A percentile compares a stretch with the other conserved stretches of the same genome.
These are phyloP conservation scores for Diaporthe humulicola DNA, from an alignment of 2,329 filamentous ascomycete genomes.

Conservation along the genomic window DNA sequence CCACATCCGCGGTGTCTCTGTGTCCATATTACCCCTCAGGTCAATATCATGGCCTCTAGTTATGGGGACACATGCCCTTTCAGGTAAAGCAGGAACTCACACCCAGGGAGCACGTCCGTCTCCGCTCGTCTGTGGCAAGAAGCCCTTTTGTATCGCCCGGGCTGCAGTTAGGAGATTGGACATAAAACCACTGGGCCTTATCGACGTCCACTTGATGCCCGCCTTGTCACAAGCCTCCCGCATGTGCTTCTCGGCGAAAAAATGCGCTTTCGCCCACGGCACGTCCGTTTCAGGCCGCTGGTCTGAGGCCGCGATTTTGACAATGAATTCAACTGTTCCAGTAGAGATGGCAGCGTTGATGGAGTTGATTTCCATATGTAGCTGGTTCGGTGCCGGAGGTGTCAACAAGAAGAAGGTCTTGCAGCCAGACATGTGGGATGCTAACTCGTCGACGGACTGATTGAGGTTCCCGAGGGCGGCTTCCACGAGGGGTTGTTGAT, in stretches of 20 bases:
- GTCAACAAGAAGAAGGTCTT: slow-evolving; percentile 30
- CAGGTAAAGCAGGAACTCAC: slow-evolving; percentile 8
- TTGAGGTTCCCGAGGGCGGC: slow-evolving; percentile 27
- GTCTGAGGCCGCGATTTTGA: slow-evolving; percentile 30
- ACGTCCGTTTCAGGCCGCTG: slow-evolving; percentile 6
- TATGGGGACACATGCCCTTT: not conserved
- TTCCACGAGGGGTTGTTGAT: slow-evolving; percentile 7
- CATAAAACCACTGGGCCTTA: slow-evolving; percentile 28
- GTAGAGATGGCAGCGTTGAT: slow-evolving; percentile 28
- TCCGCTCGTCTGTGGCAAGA: slow-evolving; percentile 30
- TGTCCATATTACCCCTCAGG: not conserved
- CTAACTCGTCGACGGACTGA: not conserved
- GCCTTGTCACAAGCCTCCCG: slow-evolving; percentile 1
- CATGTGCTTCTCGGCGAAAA: slow-evolving; percentile 18
- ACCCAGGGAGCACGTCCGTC: slow-evolving; percentile 14
- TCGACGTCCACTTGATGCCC: slow-evolving; percentile 7
- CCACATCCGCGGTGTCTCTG: slow-evolving; percentile 28
- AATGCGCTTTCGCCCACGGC: slow-evolving; percentile 25
- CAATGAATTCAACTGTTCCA: slow-evolving; percentile 3
- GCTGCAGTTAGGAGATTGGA: slow-evolving; percentile 2
- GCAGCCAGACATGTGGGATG: slow-evolving; percentile 25
- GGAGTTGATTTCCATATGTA: not conserved
- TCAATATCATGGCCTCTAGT: not conserved
- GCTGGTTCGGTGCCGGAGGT: not conserved
- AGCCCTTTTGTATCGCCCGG: slow-evolving; percentile 12